These are phyloP conservation scores for Annulohypoxylon stygium DNA, from an alignment of 495 filamentous ascomycete species.

Conservation along the genomic window DNA sequence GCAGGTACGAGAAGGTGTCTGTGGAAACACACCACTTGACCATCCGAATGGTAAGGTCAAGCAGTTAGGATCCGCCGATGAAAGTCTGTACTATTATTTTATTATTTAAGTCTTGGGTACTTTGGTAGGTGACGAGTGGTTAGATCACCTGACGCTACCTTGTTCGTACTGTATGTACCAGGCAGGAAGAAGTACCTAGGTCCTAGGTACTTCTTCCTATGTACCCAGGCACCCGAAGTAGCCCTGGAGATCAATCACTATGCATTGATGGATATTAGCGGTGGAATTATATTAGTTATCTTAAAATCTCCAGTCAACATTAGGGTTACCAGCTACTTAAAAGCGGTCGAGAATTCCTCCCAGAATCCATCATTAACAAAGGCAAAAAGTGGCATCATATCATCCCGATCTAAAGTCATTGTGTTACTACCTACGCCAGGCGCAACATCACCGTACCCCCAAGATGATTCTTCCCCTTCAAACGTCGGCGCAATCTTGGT, in stretches of 20 bases:
- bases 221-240: neutral
- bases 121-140: no score
- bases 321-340: neutral
- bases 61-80: no score
- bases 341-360: constrained; percentile 13
- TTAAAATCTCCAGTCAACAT: no score
- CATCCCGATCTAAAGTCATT: neutral
- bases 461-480: neutral
- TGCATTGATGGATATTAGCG: no score
- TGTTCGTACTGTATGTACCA: neutral
- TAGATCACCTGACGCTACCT: neutral
- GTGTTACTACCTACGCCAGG: neutral
- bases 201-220: neutral
- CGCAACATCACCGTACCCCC: neutral
- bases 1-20: no score
- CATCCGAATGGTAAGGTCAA: no score
- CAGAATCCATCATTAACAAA: constrained; percentile 11
- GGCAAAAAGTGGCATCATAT: constrained; percentile 19
- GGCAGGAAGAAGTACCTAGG: no score
- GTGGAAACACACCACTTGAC: no score
- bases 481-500: constrained; percentile 28
- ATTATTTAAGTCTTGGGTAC: no score
- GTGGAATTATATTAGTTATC: no score
- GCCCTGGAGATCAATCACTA: neutral
- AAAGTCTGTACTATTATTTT: no score